phyloP scores from a whole-genome alignment of 805 yeast genomes.

The Wickerhamiella shivajii region DNA sequence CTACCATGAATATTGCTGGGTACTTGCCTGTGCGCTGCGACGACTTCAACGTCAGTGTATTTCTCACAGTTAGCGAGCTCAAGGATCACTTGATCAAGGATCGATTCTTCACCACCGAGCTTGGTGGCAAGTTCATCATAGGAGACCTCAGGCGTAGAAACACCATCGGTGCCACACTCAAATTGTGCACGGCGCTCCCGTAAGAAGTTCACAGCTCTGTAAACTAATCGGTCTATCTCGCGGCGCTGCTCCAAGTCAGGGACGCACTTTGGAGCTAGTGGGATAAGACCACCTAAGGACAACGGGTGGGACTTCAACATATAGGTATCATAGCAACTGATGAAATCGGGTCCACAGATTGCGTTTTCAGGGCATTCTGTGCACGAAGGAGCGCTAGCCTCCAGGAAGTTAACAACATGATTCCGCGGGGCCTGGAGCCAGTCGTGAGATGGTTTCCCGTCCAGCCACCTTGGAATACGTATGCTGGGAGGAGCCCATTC shows the following conservation, averaged over 20 bases:
- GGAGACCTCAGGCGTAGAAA: constrained; percentile 25
- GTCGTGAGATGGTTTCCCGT: too few species aligned
- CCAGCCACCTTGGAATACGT: constrained; percentile 10
- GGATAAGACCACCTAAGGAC: constrained; percentile 40
- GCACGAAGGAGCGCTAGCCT: constrained; percentile 45
- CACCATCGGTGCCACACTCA: constrained; percentile 30
- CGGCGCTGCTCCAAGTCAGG: constrained; percentile 62
- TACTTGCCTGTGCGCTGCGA: constrained; percentile 82
- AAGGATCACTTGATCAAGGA: constrained; percentile 71
- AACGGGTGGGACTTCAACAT: constrained; percentile 38
- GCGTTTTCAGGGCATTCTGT: constrained; percentile 71
- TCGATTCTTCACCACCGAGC: constrained; percentile 24
- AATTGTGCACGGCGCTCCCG: constrained; percentile 52
- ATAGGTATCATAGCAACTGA: constrained; percentile 62
- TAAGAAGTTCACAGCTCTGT: constrained; percentile 50
- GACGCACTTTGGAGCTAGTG: constrained; percentile 50
- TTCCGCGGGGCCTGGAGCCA: constrained; percentile 3
- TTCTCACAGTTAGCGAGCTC: constrained; percentile 48
- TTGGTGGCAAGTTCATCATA: constrained; percentile 21
- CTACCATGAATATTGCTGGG: constrained; percentile 16
- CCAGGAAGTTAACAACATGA: constrained; percentile 24
- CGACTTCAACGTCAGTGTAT: constrained; percentile 31
- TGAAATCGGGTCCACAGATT: constrained; percentile 45
- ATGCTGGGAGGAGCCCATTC: constrained; percentile 4
- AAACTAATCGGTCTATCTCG: constrained; percentile 47